Evolutionary conservation across 352 stramenopile genomes (phyloP).

Genomic region (Pythium sukuiense): DNA sequence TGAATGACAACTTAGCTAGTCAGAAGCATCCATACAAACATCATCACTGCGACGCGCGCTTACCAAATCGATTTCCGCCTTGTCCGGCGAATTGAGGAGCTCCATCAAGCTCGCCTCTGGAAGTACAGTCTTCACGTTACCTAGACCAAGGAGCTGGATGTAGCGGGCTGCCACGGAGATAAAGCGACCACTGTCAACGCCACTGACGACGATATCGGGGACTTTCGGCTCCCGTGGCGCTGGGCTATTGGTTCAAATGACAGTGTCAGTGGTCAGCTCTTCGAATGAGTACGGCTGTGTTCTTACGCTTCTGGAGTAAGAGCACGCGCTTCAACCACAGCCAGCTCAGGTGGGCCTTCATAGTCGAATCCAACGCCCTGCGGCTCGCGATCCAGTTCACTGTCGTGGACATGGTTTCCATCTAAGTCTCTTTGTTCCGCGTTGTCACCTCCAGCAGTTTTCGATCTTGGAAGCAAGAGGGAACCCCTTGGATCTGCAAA

Average conservation of each 20-base stretch:
- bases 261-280: neutral
- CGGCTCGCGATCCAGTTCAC: slow-evolving; percentile 28
- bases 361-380: slow-evolving; percentile 49
- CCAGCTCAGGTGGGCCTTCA: slow-evolving; percentile 28
- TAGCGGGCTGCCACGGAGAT: slow-evolving; percentile 58
- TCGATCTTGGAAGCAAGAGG: neutral
- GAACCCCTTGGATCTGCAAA: too few species aligned
- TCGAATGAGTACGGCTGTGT: too few species aligned
- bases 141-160: slow-evolving; percentile 68
- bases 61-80: slow-evolving; percentile 53
- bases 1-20: slow-evolving; percentile 19
- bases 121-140: slow-evolving; percentile 41
- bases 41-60: neutral
- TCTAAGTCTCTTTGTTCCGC: neutral
- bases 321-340: neutral
- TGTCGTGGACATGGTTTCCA: slow-evolving; percentile 22
- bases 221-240: slow-evolving; percentile 47
- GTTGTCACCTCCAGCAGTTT: slow-evolving; percentile 12
- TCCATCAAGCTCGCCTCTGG: slow-evolving; percentile 41
- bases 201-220: slow-evolving; percentile 61
- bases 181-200: slow-evolving; percentile 35
- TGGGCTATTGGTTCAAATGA: slow-evolving; percentile 1
- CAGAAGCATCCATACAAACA: neutral
- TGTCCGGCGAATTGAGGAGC: slow-evolving; percentile 34
- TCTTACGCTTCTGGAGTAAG: slow-evolving; percentile 12